Evolutionary conservation across 768 basidiomycete genomes (phyloP), one percentile per base, ranked within the genome.

Genomic region (Lentinula raphanica): DNA sequence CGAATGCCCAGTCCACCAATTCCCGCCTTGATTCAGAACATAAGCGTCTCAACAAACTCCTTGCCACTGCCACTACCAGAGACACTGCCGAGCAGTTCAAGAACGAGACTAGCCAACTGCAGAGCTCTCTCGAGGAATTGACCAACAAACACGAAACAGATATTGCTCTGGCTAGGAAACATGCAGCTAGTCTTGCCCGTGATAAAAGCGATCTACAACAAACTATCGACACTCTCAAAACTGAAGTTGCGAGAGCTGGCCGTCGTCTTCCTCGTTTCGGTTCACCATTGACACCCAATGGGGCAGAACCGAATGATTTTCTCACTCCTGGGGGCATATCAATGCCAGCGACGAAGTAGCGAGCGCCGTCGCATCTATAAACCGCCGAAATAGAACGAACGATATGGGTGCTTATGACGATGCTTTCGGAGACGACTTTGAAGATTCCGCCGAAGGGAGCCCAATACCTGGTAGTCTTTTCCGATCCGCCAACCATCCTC

Each of bases 101-200:
- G 76, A 90, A 85, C 63, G 95, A 97, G 67, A 73, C 79, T 1
- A 92, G 95, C 60, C 84, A 87, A 27, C 78, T 92, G 48, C 78
- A 82, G 60, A 73, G 72, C 44, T 67, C 79, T 5, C 71, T 88
- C 21, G 85, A 87, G 46, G 90, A 92, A 53, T 76, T 93, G 68
- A 92, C 90, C 68, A 80, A 83, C 54, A 95, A 94, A 69, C 94
- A 98, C 67, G 96, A 98, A 73, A 93, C 94, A 13, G 94, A 97
- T 61, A 82, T 98, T 58, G 97, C 96, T 3, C 88, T 91, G 60
- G 90, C 92, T 64, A 82, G 94, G 48, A 92, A 92, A 71, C 84
- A 88, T 56, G 86, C 90, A 1, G 95, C 95, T 1, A 87, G 90
- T 25, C 79, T 98, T 25, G 86, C 88, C 64, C 83, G 96, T 61